Base-by-base conservation (phyloP, 2,329 filamentous ascomycete species). In the Apiospora koreana region DNA sequence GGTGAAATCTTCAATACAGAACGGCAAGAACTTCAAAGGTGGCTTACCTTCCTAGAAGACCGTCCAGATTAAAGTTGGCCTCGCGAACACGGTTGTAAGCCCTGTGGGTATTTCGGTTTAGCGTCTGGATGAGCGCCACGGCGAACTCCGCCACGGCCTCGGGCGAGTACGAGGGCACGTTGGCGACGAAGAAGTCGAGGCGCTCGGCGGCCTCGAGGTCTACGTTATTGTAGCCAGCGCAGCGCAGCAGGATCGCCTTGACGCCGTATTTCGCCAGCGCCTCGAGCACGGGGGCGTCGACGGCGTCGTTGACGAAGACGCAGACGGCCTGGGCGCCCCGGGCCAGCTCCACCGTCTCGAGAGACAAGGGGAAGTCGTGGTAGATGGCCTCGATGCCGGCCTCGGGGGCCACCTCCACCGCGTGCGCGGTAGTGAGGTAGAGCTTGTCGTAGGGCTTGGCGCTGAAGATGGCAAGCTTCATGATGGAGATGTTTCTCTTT, bases 81-180 rank as follows among this genome's bases (percentile, higher is more conserved):
- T 92, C 89, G 58, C 90, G 87, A 25, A 91, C 90, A 35, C 91
- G 88, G 77, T 90, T 91, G 80, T 91, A 92, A 3, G 90, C 89
- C 28, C 89, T 87, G 78, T 92, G 91, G 18, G 88, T 92, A 76
- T 90, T 88, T 58, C 91, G 88, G 78, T 92, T 91, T 58, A 92
- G 83, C 1, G 90, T 91, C 81, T 91, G 89, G 68, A 92, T 83
- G 71, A 92, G 83, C 1, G 89, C 88, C n/a, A 92, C 86, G 50
- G 89, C 86, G 75, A 92, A 92, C 82, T 93, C 91, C 73, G 90
- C 90, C 2, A 93, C 91, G 2, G 90, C 88, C 78, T 92, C 88
- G 71, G 91, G 91, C 9, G 89, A 90, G 81, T 93, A 93, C 3
- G 88, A 86, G 1, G 91, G 90, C 43, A 93, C 90, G 71, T 90